Evolutionary conservation across 1,139 yeast genomes (phyloP).

Genomic region (Yamadazyma spencermartinsiae): DNA sequence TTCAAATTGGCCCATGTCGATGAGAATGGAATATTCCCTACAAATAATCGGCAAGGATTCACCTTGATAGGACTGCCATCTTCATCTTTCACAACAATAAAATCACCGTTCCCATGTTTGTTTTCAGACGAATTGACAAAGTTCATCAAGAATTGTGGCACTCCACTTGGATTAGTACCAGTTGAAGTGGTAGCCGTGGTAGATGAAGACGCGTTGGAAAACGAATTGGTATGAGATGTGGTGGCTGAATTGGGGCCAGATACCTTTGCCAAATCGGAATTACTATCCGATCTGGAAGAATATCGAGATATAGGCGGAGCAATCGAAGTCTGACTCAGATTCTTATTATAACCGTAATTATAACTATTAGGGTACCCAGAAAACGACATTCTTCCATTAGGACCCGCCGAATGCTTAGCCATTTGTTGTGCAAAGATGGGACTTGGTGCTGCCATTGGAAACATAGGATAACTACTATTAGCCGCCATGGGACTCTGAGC

Average conservation of each 20-base stretch:
- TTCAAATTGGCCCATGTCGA: slow-evolving; percentile 59
- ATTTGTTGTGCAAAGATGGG: neutral
- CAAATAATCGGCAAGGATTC: slow-evolving; percentile 44
- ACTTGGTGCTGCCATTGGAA: neutral
- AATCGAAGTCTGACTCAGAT: neutral
- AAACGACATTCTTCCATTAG: neutral
- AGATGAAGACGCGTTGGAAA: slow-evolving; percentile 4
- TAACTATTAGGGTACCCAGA: neutral
- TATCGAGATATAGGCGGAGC: slow-evolving; percentile 2
- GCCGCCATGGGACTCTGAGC: slow-evolving; percentile 7
- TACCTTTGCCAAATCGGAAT: slow-evolving; percentile 1
- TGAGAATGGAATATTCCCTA: slow-evolving; percentile 59
- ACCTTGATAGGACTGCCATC: slow-evolving; percentile 34
- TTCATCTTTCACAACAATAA: slow-evolving; percentile 24
- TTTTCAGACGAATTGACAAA: slow-evolving; percentile 18
- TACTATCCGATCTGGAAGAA: neutral
- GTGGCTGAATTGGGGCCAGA: slow-evolving; percentile 3
- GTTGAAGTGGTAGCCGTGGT: slow-evolving; percentile 9
- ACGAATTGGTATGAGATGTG: slow-evolving; percentile 1
- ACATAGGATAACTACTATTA: neutral
- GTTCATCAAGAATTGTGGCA: slow-evolving; percentile 35
- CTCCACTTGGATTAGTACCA: slow-evolving; percentile 14
- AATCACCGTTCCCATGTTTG: slow-evolving; percentile 13
- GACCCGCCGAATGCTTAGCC: neutral
- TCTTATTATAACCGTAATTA: neutral